A percentile compares a stretch with the other conserved stretches of the same genome.
phyloP scores from a whole-genome alignment of 805 yeast species.

The Teunomyces kruisii region DNA sequence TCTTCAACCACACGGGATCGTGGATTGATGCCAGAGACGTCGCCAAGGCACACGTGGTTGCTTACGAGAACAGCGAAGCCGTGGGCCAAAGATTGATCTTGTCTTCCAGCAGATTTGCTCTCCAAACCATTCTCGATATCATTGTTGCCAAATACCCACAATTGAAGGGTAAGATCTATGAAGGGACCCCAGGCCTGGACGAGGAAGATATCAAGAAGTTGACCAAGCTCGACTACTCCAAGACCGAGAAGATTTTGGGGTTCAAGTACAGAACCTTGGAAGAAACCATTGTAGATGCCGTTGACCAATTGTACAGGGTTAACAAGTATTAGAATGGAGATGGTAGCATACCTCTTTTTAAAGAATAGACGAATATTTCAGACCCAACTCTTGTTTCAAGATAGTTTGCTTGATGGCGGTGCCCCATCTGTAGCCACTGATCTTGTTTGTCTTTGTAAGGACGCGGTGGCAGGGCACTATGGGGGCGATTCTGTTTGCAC shows the following conservation, averaged over 20 bases:
- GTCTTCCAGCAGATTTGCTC: constrained; percentile 14
- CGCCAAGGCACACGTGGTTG: constrained; percentile 20
- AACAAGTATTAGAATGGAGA: constrained; percentile 1
- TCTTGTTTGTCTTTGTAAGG: constrained; percentile 24
- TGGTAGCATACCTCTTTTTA: no score
- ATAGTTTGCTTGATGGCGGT: constrained; percentile 26
- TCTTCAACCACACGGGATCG: constrained; percentile 6
- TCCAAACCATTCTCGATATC: constrained; percentile 20
- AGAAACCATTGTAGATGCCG: constrained; percentile 23
- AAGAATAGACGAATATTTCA: not conserved
- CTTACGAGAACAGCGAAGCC: constrained; percentile 12
- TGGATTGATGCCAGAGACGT: constrained; percentile 21
- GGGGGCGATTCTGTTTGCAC: constrained; percentile 38
- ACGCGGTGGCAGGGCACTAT: constrained; percentile 47
- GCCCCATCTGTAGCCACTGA: constrained; percentile 44
- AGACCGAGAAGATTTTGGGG: constrained; percentile 20
- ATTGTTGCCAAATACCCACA: constrained; percentile 24
- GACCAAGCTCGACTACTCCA: constrained; percentile 14
- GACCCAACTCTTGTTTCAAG: constrained; percentile 15
- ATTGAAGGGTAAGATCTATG: constrained; percentile 14
- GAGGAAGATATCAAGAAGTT: constrained; percentile 5
- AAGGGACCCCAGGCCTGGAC: constrained; percentile 17
- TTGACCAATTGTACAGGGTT: constrained; percentile 15
- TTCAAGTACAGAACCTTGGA: constrained; percentile 19
- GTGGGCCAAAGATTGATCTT: constrained; percentile 11